Conservation (phyloP, 2,329 filamentous ascomycete species). For the Akanthomyces dipterigenus region DNA sequence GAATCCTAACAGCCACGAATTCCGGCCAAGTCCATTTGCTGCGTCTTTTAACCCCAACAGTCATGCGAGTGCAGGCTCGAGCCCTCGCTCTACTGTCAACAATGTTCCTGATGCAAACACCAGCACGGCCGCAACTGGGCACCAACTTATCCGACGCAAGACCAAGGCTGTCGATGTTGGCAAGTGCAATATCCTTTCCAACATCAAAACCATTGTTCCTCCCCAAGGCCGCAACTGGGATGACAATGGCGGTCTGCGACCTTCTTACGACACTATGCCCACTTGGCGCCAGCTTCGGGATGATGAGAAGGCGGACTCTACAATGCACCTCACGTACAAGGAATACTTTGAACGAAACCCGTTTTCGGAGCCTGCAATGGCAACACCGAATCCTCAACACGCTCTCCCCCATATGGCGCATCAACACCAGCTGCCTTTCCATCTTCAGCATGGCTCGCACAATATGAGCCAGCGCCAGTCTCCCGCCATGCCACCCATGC, state of each 20-base stretch:
- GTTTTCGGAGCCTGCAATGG: slow-evolving; percentile 48
- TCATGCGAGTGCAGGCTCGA: slow-evolving; percentile 61
- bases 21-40: slow-evolving; percentile 78
- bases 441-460: slow-evolving; percentile 69
- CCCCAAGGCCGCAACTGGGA: slow-evolving; percentile 56
- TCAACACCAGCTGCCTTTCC: slow-evolving; percentile 76
- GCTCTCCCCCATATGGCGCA: slow-evolving; percentile 68
- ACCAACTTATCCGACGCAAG: slow-evolving; percentile 59
- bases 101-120: slow-evolving; percentile 30
- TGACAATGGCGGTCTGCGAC: slow-evolving; percentile 74
- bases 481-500: slow-evolving; percentile 70
- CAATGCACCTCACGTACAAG: slow-evolving; percentile 61
- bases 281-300: slow-evolving; percentile 72
- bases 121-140: slow-evolving; percentile 29
- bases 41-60: slow-evolving; percentile 70
- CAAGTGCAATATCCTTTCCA: slow-evolving; percentile 52
- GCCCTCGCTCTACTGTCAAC: slow-evolving; percentile 58
- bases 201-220: slow-evolving; percentile 48
- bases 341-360: slow-evolving; percentile 71
- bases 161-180: slow-evolving; percentile 63
- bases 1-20: slow-evolving; percentile 67
- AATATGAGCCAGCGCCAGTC: slow-evolving; percentile 62
- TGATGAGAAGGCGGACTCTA: slow-evolving; percentile 63
- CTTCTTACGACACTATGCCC: slow-evolving; percentile 75
- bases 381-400: slow-evolving; percentile 63